phyloP scores from a whole-genome alignment of 305 asterid genomes.

The Caryopteris hybrid region DNA sequence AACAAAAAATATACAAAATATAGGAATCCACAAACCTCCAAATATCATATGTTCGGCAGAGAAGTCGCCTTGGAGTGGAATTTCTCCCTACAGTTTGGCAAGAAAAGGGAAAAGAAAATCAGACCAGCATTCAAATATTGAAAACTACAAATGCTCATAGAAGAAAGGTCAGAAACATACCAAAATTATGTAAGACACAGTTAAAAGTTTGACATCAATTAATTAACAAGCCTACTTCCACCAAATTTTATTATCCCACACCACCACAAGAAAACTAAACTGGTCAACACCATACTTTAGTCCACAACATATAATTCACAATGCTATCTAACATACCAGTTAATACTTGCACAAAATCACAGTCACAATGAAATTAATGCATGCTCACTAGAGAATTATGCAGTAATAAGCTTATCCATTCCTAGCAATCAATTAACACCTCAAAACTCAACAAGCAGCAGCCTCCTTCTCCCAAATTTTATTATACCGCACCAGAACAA shows the following conservation, averaged over 20 bases:
- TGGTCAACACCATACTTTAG: too few relatives aligned
- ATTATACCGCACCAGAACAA: neutral
- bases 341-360: too few relatives aligned
- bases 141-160: conserved; percentile 4
- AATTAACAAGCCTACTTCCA: neutral
- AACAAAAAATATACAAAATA: neutral
- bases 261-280: neutral
- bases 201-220: neutral
- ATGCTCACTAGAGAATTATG: neutral
- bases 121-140: neutral
- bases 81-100: conserved; percentile 64
- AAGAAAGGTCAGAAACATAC: neutral
- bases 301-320: too few relatives aligned
- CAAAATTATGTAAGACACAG: neutral
- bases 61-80: conserved; percentile 99
- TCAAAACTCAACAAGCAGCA: conserved; percentile 2
- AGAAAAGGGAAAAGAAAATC: conserved; percentile 11
- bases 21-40: conserved; percentile 60
- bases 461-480: neutral
- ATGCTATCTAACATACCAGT: too few relatives aligned
- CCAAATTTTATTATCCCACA: neutral
- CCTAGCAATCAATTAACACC: conserved; percentile 1
- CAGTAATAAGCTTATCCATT: neutral
- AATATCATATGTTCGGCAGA: conserved; percentile 99
- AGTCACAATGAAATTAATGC: neutral